Evolutionary conservation across 768 basidiomycete genomes (phyloP).

Genomic region (Suillus decipiens): DNA sequence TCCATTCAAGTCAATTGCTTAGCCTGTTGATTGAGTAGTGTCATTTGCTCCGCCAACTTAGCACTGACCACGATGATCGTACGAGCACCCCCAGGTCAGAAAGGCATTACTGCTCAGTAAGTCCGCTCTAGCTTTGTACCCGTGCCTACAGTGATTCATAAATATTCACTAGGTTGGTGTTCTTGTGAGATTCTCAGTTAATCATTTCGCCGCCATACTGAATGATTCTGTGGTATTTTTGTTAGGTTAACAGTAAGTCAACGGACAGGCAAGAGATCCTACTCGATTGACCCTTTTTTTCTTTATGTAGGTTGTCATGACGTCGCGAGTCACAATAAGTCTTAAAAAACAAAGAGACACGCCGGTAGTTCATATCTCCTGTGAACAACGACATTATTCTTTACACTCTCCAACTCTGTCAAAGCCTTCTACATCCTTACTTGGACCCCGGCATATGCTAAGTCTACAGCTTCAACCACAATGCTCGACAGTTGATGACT

Average conservation of each 20-base stretch:
- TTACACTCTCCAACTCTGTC: neutral
- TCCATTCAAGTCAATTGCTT: neutral
- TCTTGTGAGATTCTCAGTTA: conserved; percentile 3
- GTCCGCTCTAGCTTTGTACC: conserved; percentile 17
- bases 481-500: neutral
- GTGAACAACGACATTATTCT: neutral
- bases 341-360: neutral
- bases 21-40: conserved; percentile 27
- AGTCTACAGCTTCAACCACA: neutral
- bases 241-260: conserved; percentile 2
- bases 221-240: conserved; percentile 36
- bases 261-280: neutral
- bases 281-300: conserved; percentile 4
- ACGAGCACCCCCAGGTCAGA: conserved; percentile 42
- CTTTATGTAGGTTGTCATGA: conserved; percentile 2
- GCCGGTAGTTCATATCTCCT: neutral
- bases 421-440: neutral
- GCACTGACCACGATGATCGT: conserved; percentile 49
- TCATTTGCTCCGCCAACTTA: conserved; percentile 46
- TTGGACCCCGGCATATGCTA: neutral
- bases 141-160: neutral
- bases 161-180: neutral
- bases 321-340: conserved; percentile 4
- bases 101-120: conserved; percentile 51
- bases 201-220: conserved; percentile 34